Evolutionary conservation across 2,329 filamentous ascomycete genomes (phyloP).

Genomic region (Clarireedia monteithiana): DNA sequence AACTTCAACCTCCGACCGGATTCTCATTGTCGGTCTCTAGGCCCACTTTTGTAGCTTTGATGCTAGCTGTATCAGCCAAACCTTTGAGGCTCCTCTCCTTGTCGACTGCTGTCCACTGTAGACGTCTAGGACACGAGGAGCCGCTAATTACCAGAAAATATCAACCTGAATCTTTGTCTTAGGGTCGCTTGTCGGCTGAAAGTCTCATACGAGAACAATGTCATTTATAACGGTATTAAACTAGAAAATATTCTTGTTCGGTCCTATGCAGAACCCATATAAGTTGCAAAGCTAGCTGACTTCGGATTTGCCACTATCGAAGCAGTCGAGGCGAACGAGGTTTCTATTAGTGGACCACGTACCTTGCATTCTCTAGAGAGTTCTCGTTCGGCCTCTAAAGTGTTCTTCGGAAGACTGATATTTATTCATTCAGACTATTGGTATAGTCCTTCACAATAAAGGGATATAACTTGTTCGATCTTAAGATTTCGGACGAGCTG

Average conservation of each 20-base stretch:
- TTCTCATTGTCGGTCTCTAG: background rate
- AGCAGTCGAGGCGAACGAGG: background rate
- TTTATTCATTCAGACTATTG: constrained; percentile 1
- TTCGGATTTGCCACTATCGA: constrained; percentile 2
- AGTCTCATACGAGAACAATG: background rate
- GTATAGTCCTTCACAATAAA: background rate
- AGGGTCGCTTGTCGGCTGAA: background rate
- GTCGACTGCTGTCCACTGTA: constrained; percentile 20
- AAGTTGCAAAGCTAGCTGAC: constrained; percentile 1
- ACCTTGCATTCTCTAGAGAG: background rate
- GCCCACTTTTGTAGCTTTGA: background rate
- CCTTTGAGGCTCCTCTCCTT: constrained; percentile 12
- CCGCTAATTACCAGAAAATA: background rate
- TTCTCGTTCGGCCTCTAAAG: background rate
- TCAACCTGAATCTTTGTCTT: background rate
- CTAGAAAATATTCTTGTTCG: background rate
- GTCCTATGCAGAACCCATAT: background rate
- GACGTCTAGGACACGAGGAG: constrained; percentile 10
- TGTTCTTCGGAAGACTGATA: background rate
- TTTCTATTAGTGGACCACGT: background rate
- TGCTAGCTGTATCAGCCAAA: background rate
- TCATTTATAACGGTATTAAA: background rate
- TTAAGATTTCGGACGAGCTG: background rate
- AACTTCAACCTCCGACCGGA: too few relatives aligned
- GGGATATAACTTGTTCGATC: background rate